Evolutionary conservation across 108 stramenopile genomes (phyloP), one percentile per base, ranked within the genome.

Genomic region (Seminavis robusta): DNA sequence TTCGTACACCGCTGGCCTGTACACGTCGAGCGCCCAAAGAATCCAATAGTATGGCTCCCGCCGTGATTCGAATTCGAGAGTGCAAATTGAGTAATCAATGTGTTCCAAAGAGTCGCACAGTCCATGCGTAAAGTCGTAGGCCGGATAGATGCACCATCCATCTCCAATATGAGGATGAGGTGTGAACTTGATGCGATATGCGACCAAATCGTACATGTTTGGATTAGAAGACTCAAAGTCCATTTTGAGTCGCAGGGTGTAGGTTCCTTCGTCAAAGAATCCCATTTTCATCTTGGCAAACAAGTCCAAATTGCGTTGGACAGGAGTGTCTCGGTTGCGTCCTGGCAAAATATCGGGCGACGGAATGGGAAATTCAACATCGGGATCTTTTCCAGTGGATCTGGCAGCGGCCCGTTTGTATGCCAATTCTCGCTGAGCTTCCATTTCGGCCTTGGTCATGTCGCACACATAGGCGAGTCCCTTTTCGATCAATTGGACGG

Each of bases 41-140:
- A 99, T 91, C 98, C 98, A 99, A 77, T 90, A 98, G 74, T 99
- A 99, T 5, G 91, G 86, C 56, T 98, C 98, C 5, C 97, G 83
- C 6, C 97, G 72, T 6, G 94, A 92, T 79, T 99, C 97, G 61
- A 99, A 99, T 70, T 99, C 98, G 56, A 99, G 79, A 2, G 98
- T 99, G 68, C 98, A 99, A 46, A 99, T 98, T 42, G 88, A 91
- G 64, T 98, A 98, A 59, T 98, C 97, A 64, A 99, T 92, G 52
- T 97, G 85, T 76, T 99, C 98, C 38, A 99, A 51, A 15, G 95
- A 93, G 76, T 95, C 96, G 63, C 91, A 90, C 42, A 97, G 85
- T 62, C 98, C 96, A 74, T 99, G 98, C 20, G 98, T 98, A 58
- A 83, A 99, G 65, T 99, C 98, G 64, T 99, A 99, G 15, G 89